phyloP scores from a whole-genome alignment of 805 yeast species.

The Ogataea henricii region DNA sequence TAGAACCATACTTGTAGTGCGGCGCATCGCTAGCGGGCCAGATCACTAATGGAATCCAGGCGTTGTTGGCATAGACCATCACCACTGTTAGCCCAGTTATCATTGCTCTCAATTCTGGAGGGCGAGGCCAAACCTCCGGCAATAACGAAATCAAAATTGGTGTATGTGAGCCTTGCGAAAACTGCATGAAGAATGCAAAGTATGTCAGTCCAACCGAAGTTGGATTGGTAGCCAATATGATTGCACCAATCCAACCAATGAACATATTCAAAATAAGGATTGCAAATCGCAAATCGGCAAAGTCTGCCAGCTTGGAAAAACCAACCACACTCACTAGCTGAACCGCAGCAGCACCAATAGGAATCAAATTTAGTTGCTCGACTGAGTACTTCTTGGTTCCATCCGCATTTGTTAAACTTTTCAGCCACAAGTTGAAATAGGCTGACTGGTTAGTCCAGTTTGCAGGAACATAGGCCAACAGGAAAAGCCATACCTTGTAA shows the following conservation, averaged over 20 bases:
- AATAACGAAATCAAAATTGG: background rate
- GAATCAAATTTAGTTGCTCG: background rate
- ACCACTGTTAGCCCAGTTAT: background rate
- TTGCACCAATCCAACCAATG: background rate
- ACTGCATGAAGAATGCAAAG: background rate
- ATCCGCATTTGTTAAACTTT: background rate
- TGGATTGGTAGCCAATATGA: background rate
- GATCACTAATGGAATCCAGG: background rate
- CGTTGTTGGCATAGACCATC: conserved; percentile 2
- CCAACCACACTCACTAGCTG: background rate
- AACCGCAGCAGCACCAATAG: background rate
- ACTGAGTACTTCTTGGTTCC: background rate
- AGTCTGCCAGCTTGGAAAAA: background rate
- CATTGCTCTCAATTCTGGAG: background rate
- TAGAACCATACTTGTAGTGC: background rate
- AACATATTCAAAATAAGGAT: background rate
- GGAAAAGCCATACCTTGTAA: background rate
- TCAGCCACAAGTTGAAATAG: conserved; percentile 1
- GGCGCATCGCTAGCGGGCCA: background rate
- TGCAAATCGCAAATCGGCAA: background rate
- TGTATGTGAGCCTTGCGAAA: background rate
- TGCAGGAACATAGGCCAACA: background rate
- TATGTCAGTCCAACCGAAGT: background rate
- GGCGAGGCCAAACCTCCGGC: background rate
- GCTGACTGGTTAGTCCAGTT: background rate